A percentile compares a stretch with the other conserved stretches of the same genome.
Conservation (phyloP, 345 rosid species). For the Capsella bursapastoris region DNA sequence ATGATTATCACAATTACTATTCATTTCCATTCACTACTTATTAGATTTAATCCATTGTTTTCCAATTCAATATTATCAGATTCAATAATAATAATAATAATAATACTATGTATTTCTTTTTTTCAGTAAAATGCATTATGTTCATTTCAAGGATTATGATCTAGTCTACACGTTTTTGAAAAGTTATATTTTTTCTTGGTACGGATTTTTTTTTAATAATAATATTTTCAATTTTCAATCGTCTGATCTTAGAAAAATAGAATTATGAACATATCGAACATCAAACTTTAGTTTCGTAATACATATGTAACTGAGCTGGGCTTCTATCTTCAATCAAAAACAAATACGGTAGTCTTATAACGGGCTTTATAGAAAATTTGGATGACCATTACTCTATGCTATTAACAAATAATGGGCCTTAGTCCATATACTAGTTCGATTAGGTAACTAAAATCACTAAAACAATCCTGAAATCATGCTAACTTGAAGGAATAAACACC, state of each 20-base stretch:
- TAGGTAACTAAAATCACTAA: not conserved
- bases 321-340: not conserved
- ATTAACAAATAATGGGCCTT: conserved; percentile 16
- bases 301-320: not conserved
- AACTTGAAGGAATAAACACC: not conserved
- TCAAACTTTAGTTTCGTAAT: not conserved
- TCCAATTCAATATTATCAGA: not conserved
- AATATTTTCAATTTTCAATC: not conserved
- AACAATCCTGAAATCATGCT: conserved; percentile 8
- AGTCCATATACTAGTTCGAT: not conserved
- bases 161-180: not conserved
- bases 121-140: not conserved
- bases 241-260: not conserved
- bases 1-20: not conserved
- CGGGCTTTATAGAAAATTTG: not conserved
- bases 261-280: too few species aligned
- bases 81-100: not conserved
- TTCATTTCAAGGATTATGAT: not conserved
- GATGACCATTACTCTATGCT: not conserved
- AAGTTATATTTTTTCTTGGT: not conserved
- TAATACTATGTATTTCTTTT: not conserved
- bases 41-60: not conserved
- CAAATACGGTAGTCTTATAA: not conserved
- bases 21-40: not conserved
- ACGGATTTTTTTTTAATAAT: not conserved